Conservation (phyloP, 768 basidiomycete genomes). For the Russula compacta region DNA sequence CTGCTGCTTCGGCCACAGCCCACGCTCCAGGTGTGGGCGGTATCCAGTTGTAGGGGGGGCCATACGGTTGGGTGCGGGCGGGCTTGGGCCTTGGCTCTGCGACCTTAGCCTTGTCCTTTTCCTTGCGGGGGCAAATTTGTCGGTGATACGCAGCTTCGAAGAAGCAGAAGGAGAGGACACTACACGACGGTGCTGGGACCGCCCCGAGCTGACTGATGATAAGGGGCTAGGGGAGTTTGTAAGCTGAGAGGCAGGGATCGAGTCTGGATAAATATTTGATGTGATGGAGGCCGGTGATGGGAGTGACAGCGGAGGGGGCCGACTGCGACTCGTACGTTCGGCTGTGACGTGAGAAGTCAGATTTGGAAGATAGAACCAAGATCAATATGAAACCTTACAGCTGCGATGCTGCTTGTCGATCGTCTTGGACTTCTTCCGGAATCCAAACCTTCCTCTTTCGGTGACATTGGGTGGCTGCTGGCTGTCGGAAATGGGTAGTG, state of each 20-base stretch:
- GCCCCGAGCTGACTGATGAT: background rate
- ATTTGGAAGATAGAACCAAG: background rate
- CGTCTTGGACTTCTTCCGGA: conserved; percentile 10
- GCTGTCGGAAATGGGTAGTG: background rate
- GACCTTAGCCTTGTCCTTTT: conserved; percentile 3
- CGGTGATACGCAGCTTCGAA: conserved; percentile 6
- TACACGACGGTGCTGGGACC: conserved; percentile 1
- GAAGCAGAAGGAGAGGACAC: background rate
- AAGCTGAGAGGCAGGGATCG: background rate
- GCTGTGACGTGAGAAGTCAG: background rate
- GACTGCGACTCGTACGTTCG: background rate
- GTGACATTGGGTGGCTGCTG: background rate
- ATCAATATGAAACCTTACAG: background rate
- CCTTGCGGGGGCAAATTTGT: conserved; percentile 8
- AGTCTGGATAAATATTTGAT: background rate
- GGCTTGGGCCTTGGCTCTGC: conserved; percentile 4
- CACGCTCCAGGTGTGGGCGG: conserved; percentile 17
- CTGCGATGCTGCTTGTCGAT: background rate
- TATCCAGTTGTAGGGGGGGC: conserved; percentile 17
- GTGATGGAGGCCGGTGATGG: background rate
- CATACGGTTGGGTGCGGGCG: conserved; percentile 20
- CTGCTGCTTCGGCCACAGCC: conserved; percentile 7
- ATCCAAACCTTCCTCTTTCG: conserved; percentile 11
- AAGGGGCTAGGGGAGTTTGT: conserved; percentile 2
- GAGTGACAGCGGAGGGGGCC: background rate